Evolutionary conservation across 257 asterid genomes (phyloP), one percentile per base, ranked within the genome.

Genomic region (Solanum ahanhuiri): DNA sequence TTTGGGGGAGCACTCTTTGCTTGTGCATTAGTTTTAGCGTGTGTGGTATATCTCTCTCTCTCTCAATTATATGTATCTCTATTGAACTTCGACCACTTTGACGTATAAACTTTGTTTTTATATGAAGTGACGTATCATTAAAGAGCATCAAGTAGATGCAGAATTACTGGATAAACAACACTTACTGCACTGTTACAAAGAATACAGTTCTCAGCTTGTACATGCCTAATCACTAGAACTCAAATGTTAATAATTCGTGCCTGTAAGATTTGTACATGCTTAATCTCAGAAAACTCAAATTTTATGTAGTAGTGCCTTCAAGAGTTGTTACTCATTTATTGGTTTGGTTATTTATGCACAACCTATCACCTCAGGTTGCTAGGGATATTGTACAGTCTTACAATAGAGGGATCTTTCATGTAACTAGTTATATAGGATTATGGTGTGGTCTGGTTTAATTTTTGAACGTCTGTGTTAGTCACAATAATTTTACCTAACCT

Each of bases 11-110:
- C 83, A 8, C 60, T 35, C 76, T 86, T 81, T 86, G 88, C 88
- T 31, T 81, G 76, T 45, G 88, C 86, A 67, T 75, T 86, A 35
- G 86, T 86, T 54, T 81, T 82, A 35, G 88, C 88, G 9, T 86
- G 86, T 86, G 86, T 86, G 86, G 88, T 86, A 86, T 66, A 51
- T 18, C n/a, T 72, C 51, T 57, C 85, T 83, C 85, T 31, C 84
- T 79, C 41, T 48, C 67, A 39, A 6, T 75, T 75, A 37, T n/a
- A 75, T 75, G 33, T 39, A 39, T 75, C 22, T 17, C 37, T 43
- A 9, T 81, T 48, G 35, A 51, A 48, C 41, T 79, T 28, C 17
- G 15, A 45, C 23, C 39, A 4, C 39, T 17, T 79, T 18, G 23
- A 48, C 28, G 2, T 28, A 28, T 81, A 17, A 48, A 48, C 11